Evolutionary conservation across 495 filamentous ascomycete species (phyloP).

Genomic region (Paragyromitra xinjiangensis): DNA sequence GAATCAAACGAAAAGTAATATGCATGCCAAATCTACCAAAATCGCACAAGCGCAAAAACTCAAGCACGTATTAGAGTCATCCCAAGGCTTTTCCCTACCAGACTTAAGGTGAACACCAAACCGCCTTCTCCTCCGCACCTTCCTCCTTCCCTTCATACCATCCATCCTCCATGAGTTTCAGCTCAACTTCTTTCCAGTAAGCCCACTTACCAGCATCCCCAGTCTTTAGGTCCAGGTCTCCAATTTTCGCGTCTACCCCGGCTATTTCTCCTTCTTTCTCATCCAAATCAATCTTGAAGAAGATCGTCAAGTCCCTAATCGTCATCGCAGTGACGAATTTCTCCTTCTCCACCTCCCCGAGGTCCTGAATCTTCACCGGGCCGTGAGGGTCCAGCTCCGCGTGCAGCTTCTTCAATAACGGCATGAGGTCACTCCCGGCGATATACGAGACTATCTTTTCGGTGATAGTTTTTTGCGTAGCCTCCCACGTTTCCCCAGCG

Average conservation of each 20-base stretch:
- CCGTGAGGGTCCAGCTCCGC: conserved; percentile 63
- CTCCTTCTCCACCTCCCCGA: conserved; percentile 25
- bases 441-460: conserved; percentile 49
- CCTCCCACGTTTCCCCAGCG: conserved; percentile 26
- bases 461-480: conserved; percentile 9
- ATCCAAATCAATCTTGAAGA: conserved; percentile 68
- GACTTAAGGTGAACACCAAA: conserved; percentile 41
- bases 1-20: background rate
- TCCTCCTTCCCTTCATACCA: conserved; percentile 74
- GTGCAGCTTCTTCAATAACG: conserved; percentile 65
- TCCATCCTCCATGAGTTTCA: conserved; percentile 69
- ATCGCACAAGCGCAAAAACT: background rate
- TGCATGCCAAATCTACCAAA: background rate
- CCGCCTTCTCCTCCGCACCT: conserved; percentile 34
- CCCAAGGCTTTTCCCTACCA: background rate
- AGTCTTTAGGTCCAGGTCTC: conserved; percentile 90
- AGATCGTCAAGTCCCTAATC: conserved; percentile 85
- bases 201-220: conserved; percentile 69
- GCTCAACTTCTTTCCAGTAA: conserved; percentile 77
- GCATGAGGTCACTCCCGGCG: conserved; percentile 52
- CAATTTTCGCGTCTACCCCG: conserved; percentile 75
- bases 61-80: background rate
- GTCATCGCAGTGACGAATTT: conserved; percentile 74
- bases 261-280: conserved; percentile 35
- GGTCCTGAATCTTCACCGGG: conserved; percentile 27